Evolutionary conservation across 2,329 filamentous ascomycete genomes (phyloP).

Genomic region (Ophiocordyceps australis): DNA sequence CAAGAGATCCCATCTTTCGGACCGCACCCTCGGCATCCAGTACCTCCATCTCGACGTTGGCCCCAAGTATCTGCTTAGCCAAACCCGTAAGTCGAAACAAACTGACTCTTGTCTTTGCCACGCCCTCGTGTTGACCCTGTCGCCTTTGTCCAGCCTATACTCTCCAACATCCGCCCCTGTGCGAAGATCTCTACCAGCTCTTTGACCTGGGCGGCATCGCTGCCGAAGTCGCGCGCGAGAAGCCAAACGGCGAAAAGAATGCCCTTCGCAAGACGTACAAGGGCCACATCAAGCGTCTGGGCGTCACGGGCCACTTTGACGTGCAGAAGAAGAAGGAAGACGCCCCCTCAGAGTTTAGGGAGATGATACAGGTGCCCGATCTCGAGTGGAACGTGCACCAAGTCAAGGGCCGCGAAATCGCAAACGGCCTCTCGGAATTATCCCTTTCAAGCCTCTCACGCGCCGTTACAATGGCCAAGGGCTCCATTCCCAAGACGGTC

Average conservation of each 20-base stretch:
- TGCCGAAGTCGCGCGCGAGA: conserved; percentile 41
- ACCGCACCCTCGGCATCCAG: conserved; percentile 41
- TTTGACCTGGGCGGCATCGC: conserved; percentile 39
- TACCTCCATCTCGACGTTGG: conserved; percentile 49
- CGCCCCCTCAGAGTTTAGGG: conserved; percentile 31
- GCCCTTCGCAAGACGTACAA: conserved; percentile 51
- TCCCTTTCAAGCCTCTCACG: conserved; percentile 24
- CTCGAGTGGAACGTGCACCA: conserved; percentile 37
- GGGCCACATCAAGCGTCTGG: conserved; percentile 46
- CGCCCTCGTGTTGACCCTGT: too few species aligned
- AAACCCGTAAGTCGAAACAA: conserved; percentile 50
- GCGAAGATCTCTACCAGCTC: conserved; percentile 39
- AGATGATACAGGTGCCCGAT: conserved; percentile 30
- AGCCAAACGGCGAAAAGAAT: conserved; percentile 49
- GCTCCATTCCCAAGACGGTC: conserved; percentile 30
- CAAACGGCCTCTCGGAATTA: conserved; percentile 28
- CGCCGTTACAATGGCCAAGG: conserved; percentile 39
- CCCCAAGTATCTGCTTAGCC: conserved; percentile 48
- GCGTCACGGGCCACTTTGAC: conserved; percentile 43
- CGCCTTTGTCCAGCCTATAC: too few species aligned
- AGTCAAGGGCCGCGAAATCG: conserved; percentile 35
- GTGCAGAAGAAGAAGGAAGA: conserved; percentile 32
- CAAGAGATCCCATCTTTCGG: conserved; percentile 46
- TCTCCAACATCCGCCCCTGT: conserved; percentile 26
- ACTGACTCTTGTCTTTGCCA: conserved; percentile 27